Percentiles rank a stretch among this genome's conserved stretches.
These are phyloP conservation scores for Dactylellina drechsleri DNA, from an alignment of 2,329 filamentous ascomycete genomes.

Conservation along the genomic window DNA sequence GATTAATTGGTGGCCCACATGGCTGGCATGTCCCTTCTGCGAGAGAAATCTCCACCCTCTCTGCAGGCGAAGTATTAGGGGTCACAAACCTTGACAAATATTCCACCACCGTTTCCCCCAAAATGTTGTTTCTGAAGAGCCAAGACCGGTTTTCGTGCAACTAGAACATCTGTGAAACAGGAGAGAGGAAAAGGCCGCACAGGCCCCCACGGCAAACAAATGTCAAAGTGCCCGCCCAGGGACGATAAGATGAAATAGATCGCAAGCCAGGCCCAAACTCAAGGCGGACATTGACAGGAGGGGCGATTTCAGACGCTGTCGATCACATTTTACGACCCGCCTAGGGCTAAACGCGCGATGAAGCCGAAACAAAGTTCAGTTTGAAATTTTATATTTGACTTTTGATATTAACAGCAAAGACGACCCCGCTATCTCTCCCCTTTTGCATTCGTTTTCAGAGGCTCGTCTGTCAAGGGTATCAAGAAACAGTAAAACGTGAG, in stretches of 20 bases:
- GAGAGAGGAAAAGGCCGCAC: slow-evolving; percentile 37
- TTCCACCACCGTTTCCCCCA: slow-evolving; percentile 11
- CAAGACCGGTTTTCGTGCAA: slow-evolving; percentile 37
- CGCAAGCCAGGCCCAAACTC: slow-evolving; percentile 5
- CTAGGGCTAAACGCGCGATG: slow-evolving; percentile 52
- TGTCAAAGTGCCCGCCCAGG: slow-evolving; percentile 1
- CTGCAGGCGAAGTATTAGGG: too few species aligned
- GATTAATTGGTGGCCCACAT: too few species aligned
- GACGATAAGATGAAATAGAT: neutral
- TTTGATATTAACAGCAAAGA: slow-evolving; percentile 45
- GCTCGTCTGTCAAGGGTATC: slow-evolving; percentile 50
- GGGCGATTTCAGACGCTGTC: slow-evolving; percentile 36
- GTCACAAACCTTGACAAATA: slow-evolving; percentile 39
- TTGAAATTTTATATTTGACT: slow-evolving; percentile 38
- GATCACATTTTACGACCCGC: slow-evolving; percentile 53
- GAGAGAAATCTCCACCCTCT: too few species aligned
- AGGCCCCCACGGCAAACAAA: slow-evolving; percentile 45
- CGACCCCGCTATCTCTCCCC: slow-evolving; percentile 19
- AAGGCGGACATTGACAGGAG: slow-evolving; percentile 54
- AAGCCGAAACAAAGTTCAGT: slow-evolving; percentile 47
- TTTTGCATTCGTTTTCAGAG: slow-evolving; percentile 10
- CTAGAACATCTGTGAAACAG: slow-evolving; percentile 55
- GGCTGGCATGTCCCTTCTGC: too few species aligned
- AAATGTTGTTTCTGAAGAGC: slow-evolving; percentile 14
- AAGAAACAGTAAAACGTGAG: slow-evolving; percentile 28